Conservation (phyloP, 192 early-diverging fungal genomes). For the Dissophora ornata region DNA sequence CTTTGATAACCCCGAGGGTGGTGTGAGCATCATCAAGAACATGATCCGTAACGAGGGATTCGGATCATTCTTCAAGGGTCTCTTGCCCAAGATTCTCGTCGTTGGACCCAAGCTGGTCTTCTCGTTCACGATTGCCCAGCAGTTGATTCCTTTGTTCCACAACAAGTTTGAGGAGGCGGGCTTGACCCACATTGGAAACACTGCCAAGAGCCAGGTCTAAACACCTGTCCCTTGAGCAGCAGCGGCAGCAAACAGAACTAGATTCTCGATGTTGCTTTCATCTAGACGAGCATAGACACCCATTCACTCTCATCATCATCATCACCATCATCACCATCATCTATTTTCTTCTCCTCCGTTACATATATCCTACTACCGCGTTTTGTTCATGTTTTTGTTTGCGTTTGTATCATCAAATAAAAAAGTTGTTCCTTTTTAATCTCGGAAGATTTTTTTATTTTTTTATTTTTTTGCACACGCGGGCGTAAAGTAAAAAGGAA, state of each 20-base stretch:
- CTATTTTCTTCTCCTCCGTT: not conserved
- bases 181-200: constrained; percentile 52
- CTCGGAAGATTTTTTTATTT: too few relatives aligned
- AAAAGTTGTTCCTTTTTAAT: too few relatives aligned
- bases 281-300: too few relatives aligned
- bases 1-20: constrained; percentile 88
- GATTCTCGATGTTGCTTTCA: not conserved
- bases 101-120: constrained; percentile 98
- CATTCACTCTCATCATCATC: too few relatives aligned
- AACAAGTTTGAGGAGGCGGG: constrained; percentile 60
- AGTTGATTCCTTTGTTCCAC: constrained; percentile 86
- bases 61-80: constrained; percentile 95
- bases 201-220: constrained; percentile 24
- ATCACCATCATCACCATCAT: not conserved
- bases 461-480: too few relatives aligned
- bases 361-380: not conserved
- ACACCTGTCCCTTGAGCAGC: not conserved
- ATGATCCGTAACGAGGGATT: constrained; percentile 95
- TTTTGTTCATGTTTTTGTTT: too few relatives aligned
- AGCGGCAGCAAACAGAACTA: too few relatives aligned
- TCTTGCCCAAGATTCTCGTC: constrained; percentile 87
- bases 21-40: constrained; percentile 84
- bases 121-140: constrained; percentile 96
- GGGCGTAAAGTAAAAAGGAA: too few relatives aligned
- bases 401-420: too few relatives aligned